Percentiles rank a stretch among this genome's conserved stretches.
Evolutionary conservation across 2,329 filamentous ascomycete species (phyloP).

Genomic region (Ciborinia camelliae): DNA sequence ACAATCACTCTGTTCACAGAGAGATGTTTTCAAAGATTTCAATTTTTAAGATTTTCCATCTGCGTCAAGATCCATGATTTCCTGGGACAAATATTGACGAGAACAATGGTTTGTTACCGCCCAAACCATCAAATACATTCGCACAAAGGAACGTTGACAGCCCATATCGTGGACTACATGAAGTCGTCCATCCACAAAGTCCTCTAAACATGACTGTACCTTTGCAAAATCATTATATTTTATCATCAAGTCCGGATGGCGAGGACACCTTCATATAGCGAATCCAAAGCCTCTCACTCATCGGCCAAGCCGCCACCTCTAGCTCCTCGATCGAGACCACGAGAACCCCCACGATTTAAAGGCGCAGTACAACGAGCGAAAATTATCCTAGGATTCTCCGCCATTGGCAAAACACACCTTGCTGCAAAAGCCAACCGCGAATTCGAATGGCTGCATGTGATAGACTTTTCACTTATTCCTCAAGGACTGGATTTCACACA

Average conservation of each 20-base stretch:
- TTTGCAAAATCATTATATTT: not conserved
- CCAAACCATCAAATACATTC: not conserved
- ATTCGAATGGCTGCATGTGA: conserved; percentile 17
- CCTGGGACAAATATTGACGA: not conserved
- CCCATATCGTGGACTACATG: not conserved
- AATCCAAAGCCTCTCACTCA: not conserved
- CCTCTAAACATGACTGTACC: not conserved
- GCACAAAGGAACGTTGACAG: not conserved
- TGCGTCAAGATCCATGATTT: not conserved
- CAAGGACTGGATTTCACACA: conserved; percentile 5
- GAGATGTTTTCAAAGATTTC: not conserved
- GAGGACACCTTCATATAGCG: not conserved
- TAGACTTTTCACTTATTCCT: conserved; percentile 11
- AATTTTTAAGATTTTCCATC: not conserved
- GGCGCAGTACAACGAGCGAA: conserved; percentile 1
- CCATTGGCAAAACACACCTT: conserved; percentile 13
- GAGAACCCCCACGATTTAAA: not conserved
- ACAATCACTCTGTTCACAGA: not conserved
- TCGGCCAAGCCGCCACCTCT: not conserved
- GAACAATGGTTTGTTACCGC: not conserved
- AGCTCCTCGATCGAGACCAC: not conserved
- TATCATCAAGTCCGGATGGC: not conserved
- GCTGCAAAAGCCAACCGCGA: conserved; percentile 16
- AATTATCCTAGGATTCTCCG: conserved; percentile 9
- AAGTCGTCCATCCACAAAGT: not conserved